Base-by-base conservation (phyloP, 805 yeast genomes). In the Kuraishia piskuri region DNA sequence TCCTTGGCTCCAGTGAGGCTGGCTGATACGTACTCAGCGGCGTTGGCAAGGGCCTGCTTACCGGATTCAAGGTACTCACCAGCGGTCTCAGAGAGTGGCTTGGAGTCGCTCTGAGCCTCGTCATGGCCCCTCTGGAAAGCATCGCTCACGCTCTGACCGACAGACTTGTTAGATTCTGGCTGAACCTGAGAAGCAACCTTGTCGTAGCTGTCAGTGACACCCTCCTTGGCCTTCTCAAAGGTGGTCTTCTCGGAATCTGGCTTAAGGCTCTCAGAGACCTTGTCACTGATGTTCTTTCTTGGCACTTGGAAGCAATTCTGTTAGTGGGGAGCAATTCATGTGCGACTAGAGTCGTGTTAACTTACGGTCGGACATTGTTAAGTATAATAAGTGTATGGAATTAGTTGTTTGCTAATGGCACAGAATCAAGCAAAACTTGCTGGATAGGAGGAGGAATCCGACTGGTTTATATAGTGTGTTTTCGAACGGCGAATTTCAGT, bases 251-350 rank as follows among this genome's bases (percentile, higher is more conserved):
- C 78, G 54, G 79, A 70, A 58, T 89, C 84, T 59, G 96, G 96
- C 59, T 79, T 86, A 47, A 85, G 56, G 47, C 78, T 64, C 76
- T 89, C 96, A 52, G 77, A 54, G 61, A 79, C 72, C 72, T 88
- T 87, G 68, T 85, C 86, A 59, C 83, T 61, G 66, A 89, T 77
- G 67, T 79, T 73, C 75, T 90, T 89, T 85, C 96, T 86, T 63
- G 86, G 40, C 40, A 31, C 40, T 31, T 31, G 40, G 40, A 6
- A n/a, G 40, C 14, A 12, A 10, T 7, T 12, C 4, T 31, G 17
- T 31, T 31, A 31, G 40, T 31, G n/a, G 7, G 9, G 40, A 3
- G n/a, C n/a, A n/a, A 5, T 10, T 10, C 40, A 31, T n/a, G 40
- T 31, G 40, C n/a, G n/a, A n/a, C n/a, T n/a, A 12, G 40, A 8